phyloP scores from a whole-genome alignment of 2,329 filamentous ascomycete genomes.

The Fusarium keratoplasticum region DNA sequence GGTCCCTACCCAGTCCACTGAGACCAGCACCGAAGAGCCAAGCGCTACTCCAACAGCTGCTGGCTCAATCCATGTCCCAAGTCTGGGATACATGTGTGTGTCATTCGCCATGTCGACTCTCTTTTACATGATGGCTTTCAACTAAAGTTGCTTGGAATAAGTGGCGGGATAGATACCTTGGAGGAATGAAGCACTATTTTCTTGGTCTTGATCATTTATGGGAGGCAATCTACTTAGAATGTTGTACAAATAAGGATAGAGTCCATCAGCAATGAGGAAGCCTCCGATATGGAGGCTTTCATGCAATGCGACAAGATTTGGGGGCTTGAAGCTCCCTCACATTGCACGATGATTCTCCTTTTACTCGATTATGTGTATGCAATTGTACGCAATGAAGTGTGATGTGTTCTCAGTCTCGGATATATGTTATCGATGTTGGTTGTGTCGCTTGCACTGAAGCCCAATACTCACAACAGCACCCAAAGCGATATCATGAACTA shows the following conservation, averaged over 20 bases:
- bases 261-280: conserved; percentile 5
- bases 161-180: not conserved
- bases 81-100: conserved; percentile 27
- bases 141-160: conserved; percentile 8
- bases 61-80: conserved; percentile 25
- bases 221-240: conserved; percentile 7
- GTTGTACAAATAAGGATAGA: conserved; percentile 19
- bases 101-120: conserved; percentile 32
- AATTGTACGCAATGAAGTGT: not conserved
- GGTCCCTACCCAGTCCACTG: conserved; percentile 6
- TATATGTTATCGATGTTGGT: not conserved
- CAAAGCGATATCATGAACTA: not conserved
- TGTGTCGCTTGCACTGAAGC: not conserved
- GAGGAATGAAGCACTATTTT: conserved; percentile 9
- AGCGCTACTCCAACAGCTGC: conserved; percentile 27
- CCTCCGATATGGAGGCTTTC: not conserved
- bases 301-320: conserved; percentile 4
- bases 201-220: conserved; percentile 5
- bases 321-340: not conserved
- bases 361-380: not conserved
- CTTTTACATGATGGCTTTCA: conserved; percentile 28
- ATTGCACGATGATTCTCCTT: not conserved
- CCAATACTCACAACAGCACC: not conserved
- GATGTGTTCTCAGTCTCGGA: not conserved
- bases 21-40: conserved; percentile 5